Base-by-base conservation (phyloP, 352 stramenopile species). In the Pythium dissotocum region DNA sequence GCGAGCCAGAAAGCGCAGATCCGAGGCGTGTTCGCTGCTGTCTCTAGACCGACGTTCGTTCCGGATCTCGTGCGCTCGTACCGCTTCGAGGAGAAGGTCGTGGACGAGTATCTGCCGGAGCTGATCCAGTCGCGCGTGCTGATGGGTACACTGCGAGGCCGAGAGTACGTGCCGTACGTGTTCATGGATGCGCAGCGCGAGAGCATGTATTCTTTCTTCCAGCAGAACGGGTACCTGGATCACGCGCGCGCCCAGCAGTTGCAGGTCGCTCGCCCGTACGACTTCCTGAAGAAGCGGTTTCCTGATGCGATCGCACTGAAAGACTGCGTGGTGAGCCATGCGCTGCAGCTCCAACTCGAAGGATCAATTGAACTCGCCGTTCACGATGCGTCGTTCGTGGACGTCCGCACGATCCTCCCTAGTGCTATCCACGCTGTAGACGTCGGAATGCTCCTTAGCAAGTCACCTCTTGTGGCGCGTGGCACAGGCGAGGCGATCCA, bases 141-240 rank as follows among this genome's bases (percentile, higher is more conserved):
- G 10, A 80, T 85, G 76, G 88, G 88, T 10, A 79, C 72, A 21
- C 53, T 94, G 30, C 75, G 85, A 40, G 86, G 86, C 14, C 75
- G 85, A 1, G 88, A 94, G 66, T 95, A 91, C 65, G 80, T 95
- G 21, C 88, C 88, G 8, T 87, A 80, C 56, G 80, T 91, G 21
- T 95, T 95, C 51, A 73, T 94, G 55, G 83, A 82, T 6, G 77
- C 82, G 1, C 88, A 95, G 72, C 78, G 83, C 13, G 77, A 87
- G 65, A 86, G 75, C 51, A 83, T 94, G 77, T 90, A 85, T 72
- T 90, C 80, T n/a, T 95, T 95, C 63, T 95, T 94, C 63, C 77
- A 90, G 71, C 77, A 93, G 65, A 95, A 95, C 60, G 83, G 84
- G 32, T 95, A 90, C 63, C 61, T 94, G 33, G 79, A 90, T 35